Conservation (phyloP, 2,329 filamentous ascomycete species). For the Alternaria alternata region DNA sequence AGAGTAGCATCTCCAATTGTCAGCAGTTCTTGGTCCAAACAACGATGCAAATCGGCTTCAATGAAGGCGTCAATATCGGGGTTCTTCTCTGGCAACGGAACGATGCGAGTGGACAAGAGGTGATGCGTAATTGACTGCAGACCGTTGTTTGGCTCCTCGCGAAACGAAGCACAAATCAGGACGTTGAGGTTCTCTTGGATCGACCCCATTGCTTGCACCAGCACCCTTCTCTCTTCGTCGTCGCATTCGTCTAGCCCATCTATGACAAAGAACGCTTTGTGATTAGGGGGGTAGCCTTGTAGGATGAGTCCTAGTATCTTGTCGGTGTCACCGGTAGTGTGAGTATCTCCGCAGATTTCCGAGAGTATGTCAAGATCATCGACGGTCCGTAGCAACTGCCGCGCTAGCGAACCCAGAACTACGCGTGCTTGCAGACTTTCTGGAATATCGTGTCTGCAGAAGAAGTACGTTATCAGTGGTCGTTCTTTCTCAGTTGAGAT, state of each 20-base stretch:
- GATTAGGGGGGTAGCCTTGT: constrained; percentile 16
- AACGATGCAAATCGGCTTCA: constrained; percentile 32
- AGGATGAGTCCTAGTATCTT: constrained; percentile 31
- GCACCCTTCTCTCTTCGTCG: constrained; percentile 13
- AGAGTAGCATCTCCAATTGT: constrained; percentile 34
- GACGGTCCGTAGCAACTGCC: constrained; percentile 49
- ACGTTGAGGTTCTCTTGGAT: constrained; percentile 33
- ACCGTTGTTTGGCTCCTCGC: constrained; percentile 27
- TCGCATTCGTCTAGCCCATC: constrained; percentile 50
- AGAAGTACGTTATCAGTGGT: constrained; percentile 36
- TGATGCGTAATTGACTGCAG: background rate
- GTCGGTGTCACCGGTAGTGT: constrained; percentile 17
- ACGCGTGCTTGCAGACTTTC: constrained; percentile 35
- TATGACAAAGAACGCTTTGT: constrained; percentile 44
- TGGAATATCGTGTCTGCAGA: constrained; percentile 34
- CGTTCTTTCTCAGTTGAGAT: constrained; percentile 4
- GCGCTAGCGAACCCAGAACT: constrained; percentile 35
- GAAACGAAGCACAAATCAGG: constrained; percentile 34
- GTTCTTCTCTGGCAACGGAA: constrained; percentile 32
- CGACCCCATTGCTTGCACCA: constrained; percentile 25
- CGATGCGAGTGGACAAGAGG: constrained; percentile 6
- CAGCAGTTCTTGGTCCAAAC: constrained; percentile 24
- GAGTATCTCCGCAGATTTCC: constrained; percentile 9
- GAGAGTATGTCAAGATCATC: constrained; percentile 25
- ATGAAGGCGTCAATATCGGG: constrained; percentile 37